Percentiles rank a stretch among this genome's conserved stretches.
Conservation (phyloP, 2,329 filamentous ascomycete species). For the Verticillium dahliae region DNA sequence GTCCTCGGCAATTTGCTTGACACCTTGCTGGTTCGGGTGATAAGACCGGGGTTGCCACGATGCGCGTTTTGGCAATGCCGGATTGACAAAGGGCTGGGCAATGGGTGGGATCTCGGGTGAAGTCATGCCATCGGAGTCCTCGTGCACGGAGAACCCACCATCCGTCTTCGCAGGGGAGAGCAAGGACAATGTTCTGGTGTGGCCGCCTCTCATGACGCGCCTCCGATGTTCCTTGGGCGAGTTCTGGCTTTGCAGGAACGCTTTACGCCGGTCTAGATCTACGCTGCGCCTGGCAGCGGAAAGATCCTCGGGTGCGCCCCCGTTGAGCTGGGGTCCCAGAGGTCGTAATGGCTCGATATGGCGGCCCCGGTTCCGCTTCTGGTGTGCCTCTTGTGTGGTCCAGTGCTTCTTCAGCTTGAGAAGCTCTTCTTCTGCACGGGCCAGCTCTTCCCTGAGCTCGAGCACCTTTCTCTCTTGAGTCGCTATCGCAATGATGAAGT, state of each 20-base stretch:
- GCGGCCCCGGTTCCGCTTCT: slow-evolving; percentile 63
- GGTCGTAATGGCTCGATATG: slow-evolving; percentile 48
- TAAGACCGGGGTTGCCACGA: slow-evolving; percentile 52
- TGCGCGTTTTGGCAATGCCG: slow-evolving; percentile 45
- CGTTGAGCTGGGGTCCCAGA: slow-evolving; percentile 11
- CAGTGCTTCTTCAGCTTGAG: slow-evolving; percentile 75
- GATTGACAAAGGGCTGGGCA: slow-evolving; percentile 24
- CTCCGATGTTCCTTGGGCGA: slow-evolving; percentile 39
- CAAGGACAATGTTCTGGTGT: slow-evolving; percentile 65
- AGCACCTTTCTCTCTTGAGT: slow-evolving; percentile 86
- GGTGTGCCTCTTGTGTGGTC: slow-evolving; percentile 68
- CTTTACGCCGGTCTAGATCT: slow-evolving; percentile 68
- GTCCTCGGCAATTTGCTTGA: slow-evolving; percentile 81
- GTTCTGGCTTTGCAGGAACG: slow-evolving; percentile 45
- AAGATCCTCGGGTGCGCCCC: slow-evolving; percentile 30
- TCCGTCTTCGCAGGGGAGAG: slow-evolving; percentile 60
- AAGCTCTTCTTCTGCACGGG: slow-evolving; percentile 72
- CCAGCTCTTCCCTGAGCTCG: slow-evolving; percentile 86
- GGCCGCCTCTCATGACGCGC: slow-evolving; percentile 62
- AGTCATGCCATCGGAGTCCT: slow-evolving; percentile 38
- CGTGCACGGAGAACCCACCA: slow-evolving; percentile 33
- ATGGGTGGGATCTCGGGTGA: slow-evolving; percentile 23
- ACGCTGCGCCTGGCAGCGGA: slow-evolving; percentile 31
- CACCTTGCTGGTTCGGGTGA: slow-evolving; percentile 33
- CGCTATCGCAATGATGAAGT: slow-evolving; percentile 83